phyloP scores from a whole-genome alignment of 1,139 yeast genomes.

The Geotrichum candidum region DNA sequence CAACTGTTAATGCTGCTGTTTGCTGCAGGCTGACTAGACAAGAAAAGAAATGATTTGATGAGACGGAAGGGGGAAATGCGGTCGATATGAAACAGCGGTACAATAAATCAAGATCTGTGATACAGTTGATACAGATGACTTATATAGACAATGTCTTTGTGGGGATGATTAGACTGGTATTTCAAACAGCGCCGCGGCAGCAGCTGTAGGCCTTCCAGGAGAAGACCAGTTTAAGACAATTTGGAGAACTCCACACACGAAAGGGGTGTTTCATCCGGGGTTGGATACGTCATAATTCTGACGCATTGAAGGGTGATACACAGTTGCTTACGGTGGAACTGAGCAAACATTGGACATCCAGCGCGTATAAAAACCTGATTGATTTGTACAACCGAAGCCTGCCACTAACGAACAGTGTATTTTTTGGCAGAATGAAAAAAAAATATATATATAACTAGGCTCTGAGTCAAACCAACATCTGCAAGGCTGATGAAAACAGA shows the following conservation, averaged over 20 bases:
- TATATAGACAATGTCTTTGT: not conserved
- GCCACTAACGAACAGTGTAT: not conserved
- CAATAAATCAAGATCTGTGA: not conserved
- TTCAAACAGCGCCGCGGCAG: not conserved
- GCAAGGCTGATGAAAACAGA: not conserved
- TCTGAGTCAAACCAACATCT: not conserved
- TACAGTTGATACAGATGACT: not conserved
- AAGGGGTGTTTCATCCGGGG: not conserved
- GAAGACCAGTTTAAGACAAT: not conserved
- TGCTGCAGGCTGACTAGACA: not conserved
- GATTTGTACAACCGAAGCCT: not conserved
- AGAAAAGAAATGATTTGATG: not conserved
- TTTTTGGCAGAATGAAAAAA: not conserved
- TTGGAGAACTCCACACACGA: not conserved
- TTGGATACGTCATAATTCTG: not conserved
- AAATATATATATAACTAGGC: not conserved
- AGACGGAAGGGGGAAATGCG: not conserved
- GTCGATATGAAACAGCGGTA: not conserved
- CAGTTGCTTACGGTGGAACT: not conserved
- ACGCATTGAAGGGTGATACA: not conserved
- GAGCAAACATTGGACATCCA: not conserved
- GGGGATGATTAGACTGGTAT: not conserved
- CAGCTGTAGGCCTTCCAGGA: not conserved
- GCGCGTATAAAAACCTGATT: not conserved
- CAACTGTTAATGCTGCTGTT: not conserved